Evolutionary conservation across 768 basidiomycete genomes (phyloP).

Genomic region (Kondoa malvinella): DNA sequence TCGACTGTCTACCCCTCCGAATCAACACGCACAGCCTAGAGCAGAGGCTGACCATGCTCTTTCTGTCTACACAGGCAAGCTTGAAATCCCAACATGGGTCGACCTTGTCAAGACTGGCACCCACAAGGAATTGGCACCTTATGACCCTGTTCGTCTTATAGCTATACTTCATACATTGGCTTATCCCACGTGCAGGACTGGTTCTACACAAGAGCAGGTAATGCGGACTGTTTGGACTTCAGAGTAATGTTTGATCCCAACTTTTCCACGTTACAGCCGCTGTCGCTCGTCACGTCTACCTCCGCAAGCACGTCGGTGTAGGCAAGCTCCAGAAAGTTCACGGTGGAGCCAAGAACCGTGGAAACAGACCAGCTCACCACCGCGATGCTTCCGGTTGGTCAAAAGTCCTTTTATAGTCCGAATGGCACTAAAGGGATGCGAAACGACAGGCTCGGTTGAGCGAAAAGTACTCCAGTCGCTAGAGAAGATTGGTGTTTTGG

Average conservation of each 20-base stretch:
- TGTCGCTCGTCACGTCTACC: conserved; percentile 96
- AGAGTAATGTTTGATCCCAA: conserved; percentile 11
- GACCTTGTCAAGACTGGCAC: conserved; percentile 96
- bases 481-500: conserved; percentile 97
- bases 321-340: conserved; percentile 78
- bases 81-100: conserved; percentile 96
- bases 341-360: conserved; percentile 86
- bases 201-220: conserved; percentile 97
- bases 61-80: conserved; percentile 51
- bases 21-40: neutral
- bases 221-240: conserved; percentile 29
- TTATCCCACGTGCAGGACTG: conserved; percentile 43
- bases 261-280: conserved; percentile 45
- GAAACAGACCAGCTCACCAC: conserved; percentile 93
- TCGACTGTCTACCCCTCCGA: neutral
- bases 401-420: neutral
- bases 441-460: conserved; percentile 52
- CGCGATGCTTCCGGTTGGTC: conserved; percentile 46
- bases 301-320: conserved; percentile 42
- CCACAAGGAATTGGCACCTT: conserved; percentile 95
- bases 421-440: too few relatives aligned
- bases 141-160: conserved; percentile 47
- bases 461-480: conserved; percentile 90
- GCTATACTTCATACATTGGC: neutral
- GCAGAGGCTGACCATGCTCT: neutral